Evolutionary conservation across 1,139 yeast species (phyloP).

Genomic region (Yamadazyma pseudoaaseri): DNA sequence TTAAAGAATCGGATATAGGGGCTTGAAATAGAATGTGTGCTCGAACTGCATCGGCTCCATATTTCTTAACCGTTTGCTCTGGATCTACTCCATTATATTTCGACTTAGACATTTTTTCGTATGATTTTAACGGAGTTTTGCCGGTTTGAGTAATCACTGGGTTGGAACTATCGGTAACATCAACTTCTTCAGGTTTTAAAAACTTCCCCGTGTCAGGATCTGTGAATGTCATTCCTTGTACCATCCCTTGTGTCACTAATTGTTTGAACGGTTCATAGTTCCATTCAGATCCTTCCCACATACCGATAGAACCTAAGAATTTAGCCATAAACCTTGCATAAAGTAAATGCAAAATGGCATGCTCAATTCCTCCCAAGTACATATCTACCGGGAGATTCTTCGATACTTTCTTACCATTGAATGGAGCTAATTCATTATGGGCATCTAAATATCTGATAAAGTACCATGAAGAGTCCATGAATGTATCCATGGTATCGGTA

Average conservation of each 20-base stretch:
- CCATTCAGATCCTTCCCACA: conserved; percentile 42
- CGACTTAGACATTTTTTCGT: conserved; percentile 95
- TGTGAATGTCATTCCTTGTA: conserved; percentile 80
- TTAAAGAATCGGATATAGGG: conserved; percentile 75
- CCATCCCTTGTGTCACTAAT: conserved; percentile 96
- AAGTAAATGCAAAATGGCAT: conserved; percentile 86
- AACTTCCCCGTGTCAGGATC: conserved; percentile 75
- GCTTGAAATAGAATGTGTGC: conserved; percentile 96
- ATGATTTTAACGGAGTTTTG: conserved; percentile 52
- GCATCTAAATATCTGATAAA: conserved; percentile 82
- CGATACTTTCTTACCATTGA: conserved; percentile 51
- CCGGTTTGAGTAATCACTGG: conserved; percentile 55
- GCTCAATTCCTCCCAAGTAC: conserved; percentile 94
- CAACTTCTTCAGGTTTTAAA: conserved; percentile 71
- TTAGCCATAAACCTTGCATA: conserved; percentile 85
- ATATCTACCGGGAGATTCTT: conserved; percentile 78
- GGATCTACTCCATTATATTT: conserved; percentile 96
- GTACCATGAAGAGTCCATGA: conserved; percentile 98
- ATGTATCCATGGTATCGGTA: conserved; percentile 98
- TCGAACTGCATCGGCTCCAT: conserved; percentile 93
- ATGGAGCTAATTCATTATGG: conserved; percentile 53
- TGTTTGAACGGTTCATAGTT: conserved; percentile 78
- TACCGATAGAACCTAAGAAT: conserved; percentile 61
- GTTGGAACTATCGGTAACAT: conserved; percentile 28
- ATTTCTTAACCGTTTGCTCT: conserved; percentile 63